Evolutionary conservation across 2,329 filamentous ascomycete species (phyloP), one percentile per base, ranked within the genome.

Genomic region (Anthostomella pinea): DNA sequence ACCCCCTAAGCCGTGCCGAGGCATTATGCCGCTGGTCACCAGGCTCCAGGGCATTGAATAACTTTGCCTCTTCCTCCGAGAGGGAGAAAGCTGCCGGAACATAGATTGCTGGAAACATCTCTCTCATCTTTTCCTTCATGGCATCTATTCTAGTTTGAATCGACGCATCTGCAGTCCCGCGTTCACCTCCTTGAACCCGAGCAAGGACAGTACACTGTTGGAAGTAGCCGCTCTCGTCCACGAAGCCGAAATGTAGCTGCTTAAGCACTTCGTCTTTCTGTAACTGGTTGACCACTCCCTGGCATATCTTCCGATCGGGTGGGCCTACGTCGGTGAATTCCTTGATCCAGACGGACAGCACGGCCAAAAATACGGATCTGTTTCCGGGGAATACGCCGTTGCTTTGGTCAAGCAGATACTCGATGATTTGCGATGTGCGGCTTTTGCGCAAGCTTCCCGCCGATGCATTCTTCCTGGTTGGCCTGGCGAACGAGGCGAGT

Each of bases 331-430:
- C 57, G 2, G 56, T 49, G 27, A 69, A 71, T 6, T 57, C 54
- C n/a, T 58, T 57, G 8, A 59, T 52, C 67, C 73, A 79, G 6
- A 69, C 54, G 8, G 61, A 60, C 10, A 65, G 60, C 4, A 75
- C 51, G 2, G 69, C 68, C 38, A 69, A 66, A 59, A 71, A 75
- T 4, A 79, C 54, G 3, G 70, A 60, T 25, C 67, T 63, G 16
- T 71, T 72, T 11, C 72, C 70, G 2, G 76, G 71, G 28, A 79
- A 71, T 1, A 72, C 69, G 0, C 74, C 74, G 2, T 53, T 52
- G 28, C 63, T 68, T 17, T 55, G 52, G 25, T 60, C 53, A 9
- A 73, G 54, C 8, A 73, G 56, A 39, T 68, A 62, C 9, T 59
- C 46, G 27, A 72, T 59, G 30, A 72, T 65, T 30, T 65, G 60